These are phyloP conservation scores for Aspergillus novoparasiticus DNA, from an alignment of 2,329 filamentous ascomycete genomes.

Conservation along the genomic window DNA sequence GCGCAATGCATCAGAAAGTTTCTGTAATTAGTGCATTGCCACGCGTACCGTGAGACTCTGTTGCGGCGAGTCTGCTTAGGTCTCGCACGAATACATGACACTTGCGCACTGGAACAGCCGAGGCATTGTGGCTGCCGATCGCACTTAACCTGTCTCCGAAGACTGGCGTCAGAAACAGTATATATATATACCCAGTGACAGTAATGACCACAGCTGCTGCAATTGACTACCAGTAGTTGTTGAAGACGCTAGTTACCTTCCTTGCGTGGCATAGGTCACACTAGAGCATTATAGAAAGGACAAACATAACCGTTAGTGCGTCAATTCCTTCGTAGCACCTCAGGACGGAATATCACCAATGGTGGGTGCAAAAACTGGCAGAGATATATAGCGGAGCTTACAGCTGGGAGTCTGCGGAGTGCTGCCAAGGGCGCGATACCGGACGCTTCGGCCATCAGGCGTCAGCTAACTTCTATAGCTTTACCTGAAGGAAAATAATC, in stretches of 20 bases:
- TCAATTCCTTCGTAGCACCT: neutral
- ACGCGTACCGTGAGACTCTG: neutral
- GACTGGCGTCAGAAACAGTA: neutral
- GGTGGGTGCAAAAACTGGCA: neutral
- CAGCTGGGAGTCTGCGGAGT: neutral
- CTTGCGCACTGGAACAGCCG: neutral
- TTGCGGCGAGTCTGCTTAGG: neutral
- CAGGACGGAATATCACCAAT: neutral
- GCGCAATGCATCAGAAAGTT: neutral
- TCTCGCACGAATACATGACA: constrained; percentile 1
- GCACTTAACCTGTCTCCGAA: neutral
- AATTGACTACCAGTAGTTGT: neutral
- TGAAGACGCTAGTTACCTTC: neutral
- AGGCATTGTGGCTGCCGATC: neutral
- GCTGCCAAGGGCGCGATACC: neutral
- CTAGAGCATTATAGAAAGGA: neutral
- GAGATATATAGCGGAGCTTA: neutral
- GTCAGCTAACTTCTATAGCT: neutral
- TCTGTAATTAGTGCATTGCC: neutral
- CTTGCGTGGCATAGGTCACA: neutral
- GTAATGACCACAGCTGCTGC: neutral
- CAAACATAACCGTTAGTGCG: neutral
- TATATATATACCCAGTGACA: neutral
- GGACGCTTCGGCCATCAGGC: neutral
- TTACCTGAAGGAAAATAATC: neutral